phyloP scores from a whole-genome alignment of 345 rosid species.

The Cardamine chenopodiifolia region DNA sequence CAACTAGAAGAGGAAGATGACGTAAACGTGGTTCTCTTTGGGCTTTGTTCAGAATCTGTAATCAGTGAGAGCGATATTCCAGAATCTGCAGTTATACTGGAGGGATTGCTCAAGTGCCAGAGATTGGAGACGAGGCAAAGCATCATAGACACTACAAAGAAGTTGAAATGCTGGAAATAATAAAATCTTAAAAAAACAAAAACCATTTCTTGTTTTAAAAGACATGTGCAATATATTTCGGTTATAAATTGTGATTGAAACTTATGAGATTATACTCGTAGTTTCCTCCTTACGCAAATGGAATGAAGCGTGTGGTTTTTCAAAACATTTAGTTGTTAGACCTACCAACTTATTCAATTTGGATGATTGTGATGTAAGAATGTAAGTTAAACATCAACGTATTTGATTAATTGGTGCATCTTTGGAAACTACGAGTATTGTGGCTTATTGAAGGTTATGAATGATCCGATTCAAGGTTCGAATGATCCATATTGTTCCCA shows the following conservation, averaged over 20 bases:
- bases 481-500: neutral
- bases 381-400: slow-evolving; percentile 9
- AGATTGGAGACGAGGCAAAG: slow-evolving; percentile 59
- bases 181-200: too few relatives aligned
- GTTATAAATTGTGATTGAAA: slow-evolving; percentile 6
- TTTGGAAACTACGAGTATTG: neutral
- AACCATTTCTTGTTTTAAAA: neutral
- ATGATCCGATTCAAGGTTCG: neutral
- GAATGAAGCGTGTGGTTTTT: slow-evolving; percentile 36
- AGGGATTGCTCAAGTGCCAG: slow-evolving; percentile 56
- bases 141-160: slow-evolving; percentile 61
- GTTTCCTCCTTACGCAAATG: slow-evolving; percentile 11
- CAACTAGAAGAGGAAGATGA: slow-evolving; percentile 91
- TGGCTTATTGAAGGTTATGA: slow-evolving; percentile 6
- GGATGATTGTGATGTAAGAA: slow-evolving; percentile 29
- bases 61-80: slow-evolving; percentile 51
- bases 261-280: neutral
- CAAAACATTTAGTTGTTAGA: slow-evolving; percentile 24
- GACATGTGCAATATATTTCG: neutral
- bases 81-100: slow-evolving; percentile 51
- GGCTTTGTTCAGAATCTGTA: slow-evolving; percentile 54
- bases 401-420: neutral
- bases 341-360: slow-evolving; percentile 31
- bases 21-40: slow-evolving; percentile 74
- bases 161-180: slow-evolving; percentile 54